Percentiles rank a stretch among this genome's conserved stretches.
These are phyloP conservation scores for Diplodia scrobiculata DNA, from an alignment of 2,329 filamentous ascomycete genomes.

Conservation along the genomic window DNA sequence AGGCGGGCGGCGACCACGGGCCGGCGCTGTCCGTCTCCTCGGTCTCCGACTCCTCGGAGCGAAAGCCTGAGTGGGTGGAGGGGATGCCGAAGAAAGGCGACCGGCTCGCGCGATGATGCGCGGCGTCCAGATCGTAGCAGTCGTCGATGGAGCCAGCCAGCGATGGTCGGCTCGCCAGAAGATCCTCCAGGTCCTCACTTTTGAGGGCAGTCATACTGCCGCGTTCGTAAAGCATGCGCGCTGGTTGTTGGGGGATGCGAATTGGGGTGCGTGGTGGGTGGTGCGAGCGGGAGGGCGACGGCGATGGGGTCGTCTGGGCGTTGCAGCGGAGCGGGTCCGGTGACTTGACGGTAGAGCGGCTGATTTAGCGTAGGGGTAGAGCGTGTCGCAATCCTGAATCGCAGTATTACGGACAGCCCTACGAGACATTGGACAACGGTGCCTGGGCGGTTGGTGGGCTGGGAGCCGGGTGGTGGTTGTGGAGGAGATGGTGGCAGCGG, in stretches of 20 bases:
- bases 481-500: constrained; percentile 2
- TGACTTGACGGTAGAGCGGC: constrained; percentile 19
- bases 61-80: constrained; percentile 66
- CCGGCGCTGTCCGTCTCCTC: constrained; percentile 52
- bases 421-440: constrained; percentile 27
- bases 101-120: constrained; percentile 40
- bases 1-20: constrained; percentile 68
- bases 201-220: constrained; percentile 26
- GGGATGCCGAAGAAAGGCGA: constrained; percentile 58
- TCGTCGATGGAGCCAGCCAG: constrained; percentile 45
- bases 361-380: constrained; percentile 14
- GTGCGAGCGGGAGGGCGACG: constrained; percentile 8
- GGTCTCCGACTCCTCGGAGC: constrained; percentile 53
- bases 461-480: constrained; percentile 10
- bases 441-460: constrained; percentile 11
- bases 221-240: constrained; percentile 27
- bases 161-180: constrained; percentile 36
- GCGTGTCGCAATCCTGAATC: constrained; percentile 23
- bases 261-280: constrained; percentile 10
- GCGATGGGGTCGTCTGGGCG: constrained; percentile 20
- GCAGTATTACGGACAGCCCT: constrained; percentile 25
- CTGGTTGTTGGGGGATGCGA: constrained; percentile 8
- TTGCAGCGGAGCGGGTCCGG: constrained; percentile 13
- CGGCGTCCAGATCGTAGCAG: constrained; percentile 44
- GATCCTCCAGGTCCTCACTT: constrained; percentile 22